Conservation (phyloP, 2,329 filamentous ascomycete species). For the Neoascochyta sp. region DNA sequence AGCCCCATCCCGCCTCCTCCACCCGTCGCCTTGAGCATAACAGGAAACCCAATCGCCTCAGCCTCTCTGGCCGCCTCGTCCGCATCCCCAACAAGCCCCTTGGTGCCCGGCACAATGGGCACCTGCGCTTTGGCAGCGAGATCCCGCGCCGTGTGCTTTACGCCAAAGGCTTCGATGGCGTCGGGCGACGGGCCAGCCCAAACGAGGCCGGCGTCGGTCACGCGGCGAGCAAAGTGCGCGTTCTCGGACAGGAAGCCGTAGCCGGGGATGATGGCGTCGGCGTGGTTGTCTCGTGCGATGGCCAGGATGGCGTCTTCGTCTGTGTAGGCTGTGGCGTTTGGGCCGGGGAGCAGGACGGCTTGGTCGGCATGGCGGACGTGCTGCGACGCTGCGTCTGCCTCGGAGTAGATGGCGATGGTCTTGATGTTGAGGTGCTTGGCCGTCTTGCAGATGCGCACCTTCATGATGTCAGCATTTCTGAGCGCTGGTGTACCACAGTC, state of each 20-base stretch:
- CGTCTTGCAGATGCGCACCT: slow-evolving; percentile 51
- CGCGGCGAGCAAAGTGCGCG: slow-evolving; percentile 55
- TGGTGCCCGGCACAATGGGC: slow-evolving; percentile 54
- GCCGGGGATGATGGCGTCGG: slow-evolving; percentile 61
- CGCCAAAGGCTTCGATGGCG: slow-evolving; percentile 54
- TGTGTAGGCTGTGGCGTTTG: slow-evolving; percentile 50
- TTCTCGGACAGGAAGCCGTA: slow-evolving; percentile 67
- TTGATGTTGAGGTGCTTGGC: slow-evolving; percentile 49
- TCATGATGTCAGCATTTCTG: no score
- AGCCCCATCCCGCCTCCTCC: slow-evolving; percentile 76
- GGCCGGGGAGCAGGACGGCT: slow-evolving; percentile 49
- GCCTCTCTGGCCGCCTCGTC: slow-evolving; percentile 48
- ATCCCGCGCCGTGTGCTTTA: slow-evolving; percentile 57
- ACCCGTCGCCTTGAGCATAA: slow-evolving; percentile 61
- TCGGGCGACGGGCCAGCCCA: slow-evolving; percentile 58
- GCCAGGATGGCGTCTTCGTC: slow-evolving; percentile 48
- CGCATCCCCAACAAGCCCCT: slow-evolving; percentile 47
- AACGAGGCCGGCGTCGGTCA: slow-evolving; percentile 52
- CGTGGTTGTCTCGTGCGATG: slow-evolving; percentile 49
- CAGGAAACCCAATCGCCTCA: slow-evolving; percentile 48
- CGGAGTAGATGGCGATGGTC: slow-evolving; percentile 57
- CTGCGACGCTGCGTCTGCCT: slow-evolving; percentile 52
- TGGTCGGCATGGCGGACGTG: slow-evolving; percentile 55
- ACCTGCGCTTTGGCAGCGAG: slow-evolving; percentile 52
- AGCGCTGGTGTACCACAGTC: no score